Conservation (phyloP, 2,329 filamentous ascomycete species). For the Aureobasidium uvarum region DNA sequence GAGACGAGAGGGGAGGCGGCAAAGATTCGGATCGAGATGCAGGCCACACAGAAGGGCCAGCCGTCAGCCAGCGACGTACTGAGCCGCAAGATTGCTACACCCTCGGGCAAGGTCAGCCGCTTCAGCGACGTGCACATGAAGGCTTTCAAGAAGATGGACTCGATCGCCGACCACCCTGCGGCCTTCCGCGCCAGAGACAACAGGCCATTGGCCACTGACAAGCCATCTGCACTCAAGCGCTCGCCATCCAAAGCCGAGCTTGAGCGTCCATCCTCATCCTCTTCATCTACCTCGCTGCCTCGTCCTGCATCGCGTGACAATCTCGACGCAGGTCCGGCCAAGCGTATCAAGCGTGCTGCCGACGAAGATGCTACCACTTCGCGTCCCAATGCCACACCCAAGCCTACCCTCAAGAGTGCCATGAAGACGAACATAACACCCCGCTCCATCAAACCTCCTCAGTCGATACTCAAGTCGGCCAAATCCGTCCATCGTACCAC, state of each 20-base stretch:
- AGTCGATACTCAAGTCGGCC: constrained; percentile 31
- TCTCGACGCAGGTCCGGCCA: constrained; percentile 50
- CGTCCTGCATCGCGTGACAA: constrained; percentile 36
- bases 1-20: constrained; percentile 70
- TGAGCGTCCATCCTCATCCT: constrained; percentile 45
- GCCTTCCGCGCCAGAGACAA: constrained; percentile 59
- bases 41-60: constrained; percentile 58
- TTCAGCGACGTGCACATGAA: constrained; percentile 85
- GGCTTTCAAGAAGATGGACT: constrained; percentile 97
- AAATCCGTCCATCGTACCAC: constrained; percentile 38
- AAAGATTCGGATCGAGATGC: constrained; percentile 67
- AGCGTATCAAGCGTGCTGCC: constrained; percentile 63
- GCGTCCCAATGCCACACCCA: constrained; percentile 54
- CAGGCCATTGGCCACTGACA: constrained; percentile 42
- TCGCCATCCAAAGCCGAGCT: constrained; percentile 62
- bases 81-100: constrained; percentile 71
- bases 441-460: constrained; percentile 33
- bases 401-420: constrained; percentile 40
- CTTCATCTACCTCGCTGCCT: constrained; percentile 32
- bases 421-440: constrained; percentile 3
- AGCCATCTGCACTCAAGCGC: constrained; percentile 51
- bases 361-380: constrained; percentile 67
- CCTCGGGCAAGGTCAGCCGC: constrained; percentile 73
- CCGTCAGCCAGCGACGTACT: constrained; percentile 43
- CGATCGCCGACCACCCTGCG: constrained; percentile 82